A percentile compares a stretch with the other conserved stretches of the same genome.
phyloP scores from a whole-genome alignment of 2,329 filamentous ascomycete genomes.

The Botrytis fragariae region DNA sequence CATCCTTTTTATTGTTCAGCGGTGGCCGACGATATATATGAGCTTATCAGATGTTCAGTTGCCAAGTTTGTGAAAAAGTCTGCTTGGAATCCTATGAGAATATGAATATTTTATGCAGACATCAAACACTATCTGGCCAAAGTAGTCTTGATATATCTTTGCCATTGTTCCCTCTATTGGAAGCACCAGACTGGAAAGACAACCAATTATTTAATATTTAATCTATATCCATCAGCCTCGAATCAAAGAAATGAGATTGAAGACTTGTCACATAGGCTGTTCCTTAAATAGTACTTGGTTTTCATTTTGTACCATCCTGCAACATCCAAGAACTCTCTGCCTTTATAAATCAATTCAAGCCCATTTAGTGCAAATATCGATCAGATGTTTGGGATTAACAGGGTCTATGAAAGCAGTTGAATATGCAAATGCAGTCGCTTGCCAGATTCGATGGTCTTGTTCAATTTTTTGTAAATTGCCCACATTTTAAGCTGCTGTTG shows the following conservation, averaged over 20 bases:
- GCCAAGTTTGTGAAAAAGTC: not conserved
- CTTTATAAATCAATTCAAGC: slow-evolving; percentile 29
- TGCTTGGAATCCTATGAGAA: not conserved
- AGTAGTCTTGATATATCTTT: not conserved
- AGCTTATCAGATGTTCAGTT: not conserved
- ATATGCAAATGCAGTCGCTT: slow-evolving; percentile 30
- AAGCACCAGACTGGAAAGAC: slow-evolving; percentile 1
- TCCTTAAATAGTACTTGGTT: slow-evolving; percentile 26
- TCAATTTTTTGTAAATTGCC: not conserved
- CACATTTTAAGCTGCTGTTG: not conserved
- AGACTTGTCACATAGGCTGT: slow-evolving; percentile 25
- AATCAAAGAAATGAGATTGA: too few species aligned
- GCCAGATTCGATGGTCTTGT: slow-evolving; percentile 28
- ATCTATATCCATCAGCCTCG: too few species aligned
- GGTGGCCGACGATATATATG: not conserved
- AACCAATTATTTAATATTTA: too few species aligned
- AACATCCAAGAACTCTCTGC: slow-evolving; percentile 25
- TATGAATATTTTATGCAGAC: not conserved
- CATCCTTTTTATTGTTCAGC: not conserved
- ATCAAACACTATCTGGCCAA: not conserved
- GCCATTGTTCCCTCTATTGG: not conserved
- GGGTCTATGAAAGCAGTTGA: slow-evolving; percentile 33
- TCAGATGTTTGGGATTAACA: slow-evolving; percentile 30
- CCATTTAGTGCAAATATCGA: slow-evolving; percentile 14
- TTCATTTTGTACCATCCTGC: slow-evolving; percentile 28